Base-by-base conservation (phyloP, 208 protist genomes). In the Leishmania lainsoni region DNA sequence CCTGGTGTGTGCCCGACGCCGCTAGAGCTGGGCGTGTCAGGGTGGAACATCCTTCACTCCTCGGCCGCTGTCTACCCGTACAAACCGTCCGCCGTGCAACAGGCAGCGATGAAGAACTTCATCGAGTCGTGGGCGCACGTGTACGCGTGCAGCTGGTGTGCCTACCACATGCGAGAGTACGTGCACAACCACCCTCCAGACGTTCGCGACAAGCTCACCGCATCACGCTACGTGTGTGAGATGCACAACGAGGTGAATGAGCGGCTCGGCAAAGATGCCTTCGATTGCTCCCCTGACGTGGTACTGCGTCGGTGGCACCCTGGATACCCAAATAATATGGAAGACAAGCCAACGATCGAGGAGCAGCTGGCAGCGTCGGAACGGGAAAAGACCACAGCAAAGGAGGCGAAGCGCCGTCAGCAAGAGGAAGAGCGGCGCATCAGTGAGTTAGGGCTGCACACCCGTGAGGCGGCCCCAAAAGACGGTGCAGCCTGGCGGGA, bases 221-320 rank as follows among this genome's bases (percentile, higher is more conserved):
- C 97, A 8, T 94, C 87, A 35, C 87, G 89, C 35, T 98, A 94
- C 83, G 79, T 97, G 29, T 98, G 95, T 83, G 90, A 96, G 84
- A 84, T 97, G 65, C 95, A 98, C 86, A 98, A 98, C 84, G 80
- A 86, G n/a, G 95, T 98, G 14, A 98, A 93, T 71, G 86, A 89
- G 68, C 90, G 87, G 48, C 63, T 97, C 0, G 90, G 89, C 48
- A 98, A 98, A 73, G 75, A 86, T 48, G 17, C 80, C 45, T 96
- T 92, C 76, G 88, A 95, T 83, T 98, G 95, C 79, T 81, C 94
- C 48, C 90, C 92, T 12, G 88, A 90, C 61, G 86, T 84, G 76
- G 86, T 98, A 51, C 90, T 98, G 51, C 58, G 80, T 22, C 90
- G 93, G 49, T 98, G 95, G 95, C 95, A 98, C 83, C 95, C 95